Base-by-base conservation (phyloP, 75 land plant species). In the Gnetum montanum region DNA sequence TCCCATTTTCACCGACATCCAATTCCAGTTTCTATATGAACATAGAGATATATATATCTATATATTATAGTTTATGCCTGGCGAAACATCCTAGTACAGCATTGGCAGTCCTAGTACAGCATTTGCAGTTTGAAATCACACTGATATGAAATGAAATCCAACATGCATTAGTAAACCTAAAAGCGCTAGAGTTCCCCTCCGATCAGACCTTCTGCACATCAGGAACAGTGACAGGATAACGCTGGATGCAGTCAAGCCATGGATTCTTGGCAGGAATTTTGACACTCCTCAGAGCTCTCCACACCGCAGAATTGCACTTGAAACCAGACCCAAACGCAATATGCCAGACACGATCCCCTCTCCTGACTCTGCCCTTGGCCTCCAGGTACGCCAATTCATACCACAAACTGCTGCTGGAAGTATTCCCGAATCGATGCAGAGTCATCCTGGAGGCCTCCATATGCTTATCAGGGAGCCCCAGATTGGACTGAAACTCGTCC, bases 251-350 rank as follows among this genome's bases (percentile, higher is more conserved):
- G 15, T 82, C 87, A 7, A 52, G 45, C 89, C 89, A 85, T 7
- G 89, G 89, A 4, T 80, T 73, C 50, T 55, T 61, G 3, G 31
- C 40, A 0, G 63, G 56, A 10, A 69, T 34, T 64, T 65, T 70
- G 28, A 85, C 51, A 24, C 67, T 77, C 52, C 76, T 56, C 13
- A 64, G 59, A 44, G 83, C 70, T 38, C 59, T 60, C 89, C 89
- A 85, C 40, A 85, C 89, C 4, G 86, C 89, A 55, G 82, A 82
- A 72, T 85, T 85, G 62, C 89, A 85, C 68, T 85, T 84, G 70
- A 84, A 82, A 25, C 87, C 87, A 43, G 76, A 71, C 29, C 87
- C 85, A 59, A 83, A 83, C 3, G 70, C 87, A 46, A 84, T 84
- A 37, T 77, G 81, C 88, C 88, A 84, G 38, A 84, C 60, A 12